Percentiles rank a stretch among this genome's conserved stretches.
phyloP scores from a whole-genome alignment of 2,329 filamentous ascomycete genomes.

The Exophiala alcalophila region DNA sequence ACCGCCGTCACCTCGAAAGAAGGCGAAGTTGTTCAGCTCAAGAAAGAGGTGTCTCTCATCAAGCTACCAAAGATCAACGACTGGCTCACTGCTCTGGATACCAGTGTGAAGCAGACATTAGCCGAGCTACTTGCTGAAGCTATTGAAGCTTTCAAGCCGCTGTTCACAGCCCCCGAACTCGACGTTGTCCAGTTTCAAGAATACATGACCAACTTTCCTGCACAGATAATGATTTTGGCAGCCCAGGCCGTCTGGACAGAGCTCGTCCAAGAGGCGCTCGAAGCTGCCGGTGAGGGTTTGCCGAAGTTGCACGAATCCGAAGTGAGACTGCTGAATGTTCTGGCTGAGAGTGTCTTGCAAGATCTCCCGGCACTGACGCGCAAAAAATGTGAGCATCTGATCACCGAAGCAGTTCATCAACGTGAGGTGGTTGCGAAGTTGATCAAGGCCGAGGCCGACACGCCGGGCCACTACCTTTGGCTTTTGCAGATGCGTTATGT shows the following conservation, averaged over 20 bases:
- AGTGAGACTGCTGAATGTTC: conserved; percentile 76
- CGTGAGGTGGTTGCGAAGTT: conserved; percentile 89
- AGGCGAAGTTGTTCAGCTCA: conserved; percentile 80
- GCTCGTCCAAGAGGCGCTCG: conserved; percentile 73
- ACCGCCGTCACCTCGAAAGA: conserved; percentile 94
- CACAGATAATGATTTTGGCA: conserved; percentile 91
- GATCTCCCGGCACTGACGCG: conserved; percentile 82
- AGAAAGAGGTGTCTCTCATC: conserved; percentile 84
- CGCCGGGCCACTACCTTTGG: conserved; percentile 83
- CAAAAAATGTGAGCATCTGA: conserved; percentile 97
- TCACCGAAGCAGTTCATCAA: conserved; percentile 98
- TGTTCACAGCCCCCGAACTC: conserved; percentile 70
- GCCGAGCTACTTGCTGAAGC: conserved; percentile 88
- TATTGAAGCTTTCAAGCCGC: conserved; percentile 72
- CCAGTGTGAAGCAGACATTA: conserved; percentile 88
- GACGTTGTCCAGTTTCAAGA: conserved; percentile 67
- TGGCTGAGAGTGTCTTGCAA: conserved; percentile 84
- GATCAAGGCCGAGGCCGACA: conserved; percentile 68
- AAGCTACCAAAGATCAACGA: conserved; percentile 98
- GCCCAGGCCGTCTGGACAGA: conserved; percentile 94
- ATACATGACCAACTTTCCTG: conserved; percentile 83
- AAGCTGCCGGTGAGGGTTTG: conserved; percentile 67
- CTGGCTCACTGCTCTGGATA: conserved; percentile 91
- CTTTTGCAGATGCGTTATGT: conserved; percentile 96
- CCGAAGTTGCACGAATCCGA: conserved; percentile 73